A percentile compares a stretch with the other conserved stretches of the same genome.
Evolutionary conservation across 2,329 filamentous ascomycete species (phyloP).

Genomic region (Amphichorda felina): DNA sequence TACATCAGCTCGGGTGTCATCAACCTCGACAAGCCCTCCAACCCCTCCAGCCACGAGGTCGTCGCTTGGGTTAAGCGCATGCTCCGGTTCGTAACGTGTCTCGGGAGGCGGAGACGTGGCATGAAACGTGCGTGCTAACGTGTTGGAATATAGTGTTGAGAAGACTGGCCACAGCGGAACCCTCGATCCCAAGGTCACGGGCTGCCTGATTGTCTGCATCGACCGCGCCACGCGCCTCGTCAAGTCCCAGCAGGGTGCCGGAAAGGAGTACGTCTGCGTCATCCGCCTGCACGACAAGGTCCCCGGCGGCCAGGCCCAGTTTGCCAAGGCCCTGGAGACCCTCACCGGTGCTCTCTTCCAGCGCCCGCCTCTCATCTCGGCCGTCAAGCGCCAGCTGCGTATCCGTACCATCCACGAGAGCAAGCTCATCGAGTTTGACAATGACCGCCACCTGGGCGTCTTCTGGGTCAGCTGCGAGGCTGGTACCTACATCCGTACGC

Average conservation of each 20-base stretch:
- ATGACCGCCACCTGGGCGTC: constrained; percentile 90
- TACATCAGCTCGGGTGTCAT: constrained; percentile 97
- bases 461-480: constrained; percentile 99
- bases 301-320: constrained; percentile 83
- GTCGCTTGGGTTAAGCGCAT: constrained; percentile 99
- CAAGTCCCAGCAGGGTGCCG: constrained; percentile 96
- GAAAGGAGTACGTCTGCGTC: constrained; percentile 97
- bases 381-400: constrained; percentile 96
- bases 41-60: constrained; percentile 96
- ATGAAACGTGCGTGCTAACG: too few species aligned
- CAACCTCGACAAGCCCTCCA: constrained; percentile 78
- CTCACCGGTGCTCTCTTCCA: constrained; percentile 89
- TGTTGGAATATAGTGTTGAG: constrained; percentile 37
- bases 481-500: constrained; percentile 95
- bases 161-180: constrained; percentile 98
- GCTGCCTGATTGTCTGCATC: constrained; percentile 88
- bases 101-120: neutral
- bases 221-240: constrained; percentile 95
- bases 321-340: constrained; percentile 87
- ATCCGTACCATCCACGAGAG: constrained; percentile 97
- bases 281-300: constrained; percentile 93
- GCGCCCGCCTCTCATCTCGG: constrained; percentile 90
- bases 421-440: constrained; percentile 96
- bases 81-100: constrained; percentile 54
- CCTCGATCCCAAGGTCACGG: constrained; percentile 95